Evolutionary conservation across 805 yeast genomes (phyloP).

Genomic region (Suhomyces kilbournensis): DNA sequence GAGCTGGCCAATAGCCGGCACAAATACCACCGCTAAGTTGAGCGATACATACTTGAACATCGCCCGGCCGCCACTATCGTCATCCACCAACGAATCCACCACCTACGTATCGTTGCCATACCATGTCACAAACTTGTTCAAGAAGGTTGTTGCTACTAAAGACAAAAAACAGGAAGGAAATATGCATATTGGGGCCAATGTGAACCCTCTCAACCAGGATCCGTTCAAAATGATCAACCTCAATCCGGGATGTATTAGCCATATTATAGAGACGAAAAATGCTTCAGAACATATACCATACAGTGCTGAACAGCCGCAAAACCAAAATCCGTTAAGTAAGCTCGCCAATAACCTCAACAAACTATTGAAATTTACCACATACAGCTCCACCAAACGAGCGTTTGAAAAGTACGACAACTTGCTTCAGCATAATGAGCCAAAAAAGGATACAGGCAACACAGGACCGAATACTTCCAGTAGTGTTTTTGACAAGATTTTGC

Average conservation of each 20-base stretch:
- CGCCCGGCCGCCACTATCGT: constrained; percentile 33
- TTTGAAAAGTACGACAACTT: constrained; percentile 1
- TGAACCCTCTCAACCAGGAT: constrained; percentile 53
- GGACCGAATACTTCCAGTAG: not conserved
- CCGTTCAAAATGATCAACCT: constrained; percentile 51
- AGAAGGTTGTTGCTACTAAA: constrained; percentile 29
- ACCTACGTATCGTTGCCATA: constrained; percentile 53
- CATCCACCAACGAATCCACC: constrained; percentile 40
- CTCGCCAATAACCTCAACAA: constrained; percentile 32
- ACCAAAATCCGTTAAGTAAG: constrained; percentile 25
- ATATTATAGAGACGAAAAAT: constrained; percentile 11
- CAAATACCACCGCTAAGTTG: constrained; percentile 10
- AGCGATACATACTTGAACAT: constrained; percentile 30
- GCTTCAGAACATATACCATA: not conserved
- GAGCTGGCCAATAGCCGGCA: constrained; percentile 9
- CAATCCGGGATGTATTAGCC: constrained; percentile 50
- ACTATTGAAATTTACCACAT: constrained; percentile 15
- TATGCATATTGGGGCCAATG: constrained; percentile 49
- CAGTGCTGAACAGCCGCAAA: not conserved
- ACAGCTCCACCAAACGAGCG: not conserved
- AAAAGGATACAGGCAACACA: not conserved
- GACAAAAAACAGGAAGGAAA: constrained; percentile 42
- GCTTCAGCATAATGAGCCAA: not conserved
- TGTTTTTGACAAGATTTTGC: constrained; percentile 6
- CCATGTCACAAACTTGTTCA: constrained; percentile 44